Percentiles rank a stretch among this genome's conserved stretches.
Evolutionary conservation across 2,329 filamentous ascomycete genomes (phyloP).

Genomic region (Monosporascus sp.): DNA sequence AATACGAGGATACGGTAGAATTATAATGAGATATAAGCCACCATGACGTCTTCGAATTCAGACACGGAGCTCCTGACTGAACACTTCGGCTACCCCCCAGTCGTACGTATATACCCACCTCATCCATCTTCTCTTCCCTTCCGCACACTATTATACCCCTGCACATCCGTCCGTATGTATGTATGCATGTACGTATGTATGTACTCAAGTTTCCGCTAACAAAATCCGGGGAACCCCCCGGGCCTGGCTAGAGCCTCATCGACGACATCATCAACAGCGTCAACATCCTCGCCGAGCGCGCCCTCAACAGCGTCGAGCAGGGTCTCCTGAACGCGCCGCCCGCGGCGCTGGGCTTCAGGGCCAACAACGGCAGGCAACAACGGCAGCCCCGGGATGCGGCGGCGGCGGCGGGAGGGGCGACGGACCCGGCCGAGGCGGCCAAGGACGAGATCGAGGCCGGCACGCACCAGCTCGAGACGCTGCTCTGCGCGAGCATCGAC

Average conservation of each 20-base stretch:
- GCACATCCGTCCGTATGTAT: not conserved
- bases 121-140: constrained; percentile 1
- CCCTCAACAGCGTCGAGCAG: constrained; percentile 80
- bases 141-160: not conserved
- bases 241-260: constrained; percentile 66
- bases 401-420: constrained; percentile 34
- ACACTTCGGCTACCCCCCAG: constrained; percentile 90
- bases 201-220: too few relatives aligned
- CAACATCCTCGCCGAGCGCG: constrained; percentile 88
- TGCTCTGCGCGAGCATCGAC: constrained; percentile 75
- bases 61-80: constrained; percentile 77
- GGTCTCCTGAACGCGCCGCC: constrained; percentile 72
- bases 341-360: constrained; percentile 72
- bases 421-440: constrained; percentile 34
- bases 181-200: too few relatives aligned
- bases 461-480: constrained; percentile 76
- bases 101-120: constrained; percentile 52
- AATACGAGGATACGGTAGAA: constrained; percentile 2
- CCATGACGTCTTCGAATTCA: constrained; percentile 26
- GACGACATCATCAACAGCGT: constrained; percentile 98
- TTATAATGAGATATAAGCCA: constrained; percentile 21
- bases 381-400: constrained; percentile 30
- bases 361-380: constrained; percentile 34
- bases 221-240: too few relatives aligned
- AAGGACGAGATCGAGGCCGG: constrained; percentile 79